A percentile compares a stretch with the other conserved stretches of the same genome.
phyloP scores from a whole-genome alignment of 2,329 filamentous ascomycete species.

The Trichophyton rubrum region DNA sequence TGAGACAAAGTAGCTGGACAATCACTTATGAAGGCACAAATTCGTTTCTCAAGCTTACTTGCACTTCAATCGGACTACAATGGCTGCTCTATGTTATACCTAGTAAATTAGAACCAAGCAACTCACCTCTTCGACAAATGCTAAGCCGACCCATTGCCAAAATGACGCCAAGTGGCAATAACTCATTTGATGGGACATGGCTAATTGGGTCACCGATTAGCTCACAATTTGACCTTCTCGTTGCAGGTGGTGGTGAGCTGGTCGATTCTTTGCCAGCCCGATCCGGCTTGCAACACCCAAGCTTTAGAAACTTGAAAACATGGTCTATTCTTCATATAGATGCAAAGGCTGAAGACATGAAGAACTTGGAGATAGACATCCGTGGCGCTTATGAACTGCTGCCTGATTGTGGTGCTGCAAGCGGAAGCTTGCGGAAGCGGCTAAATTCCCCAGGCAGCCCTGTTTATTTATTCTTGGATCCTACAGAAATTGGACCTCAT shows the following conservation, averaged over 20 bases:
- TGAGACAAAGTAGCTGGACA: slow-evolving; percentile 31
- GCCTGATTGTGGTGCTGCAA: slow-evolving; percentile 46
- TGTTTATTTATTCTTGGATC: slow-evolving; percentile 49
- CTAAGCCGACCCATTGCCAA: slow-evolving; percentile 37
- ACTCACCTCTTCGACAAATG: slow-evolving; percentile 31
- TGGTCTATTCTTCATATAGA: slow-evolving; percentile 34
- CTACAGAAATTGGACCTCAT: slow-evolving; percentile 36
- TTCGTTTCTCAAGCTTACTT: slow-evolving; percentile 30
- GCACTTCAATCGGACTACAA: slow-evolving; percentile 21
- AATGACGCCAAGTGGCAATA: slow-evolving; percentile 27
- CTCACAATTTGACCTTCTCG: slow-evolving; percentile 22
- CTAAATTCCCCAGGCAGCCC: slow-evolving; percentile 13
- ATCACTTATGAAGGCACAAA: slow-evolving; percentile 29
- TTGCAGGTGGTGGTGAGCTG: slow-evolving; percentile 25
- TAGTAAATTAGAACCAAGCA: slow-evolving; percentile 25
- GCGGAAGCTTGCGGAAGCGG: slow-evolving; percentile 42
- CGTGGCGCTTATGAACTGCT: slow-evolving; percentile 41
- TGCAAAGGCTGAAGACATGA: slow-evolving; percentile 19
- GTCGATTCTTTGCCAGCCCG: slow-evolving; percentile 29
- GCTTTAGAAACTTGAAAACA: slow-evolving; percentile 32
- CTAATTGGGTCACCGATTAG: slow-evolving; percentile 32
- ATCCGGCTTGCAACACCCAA: slow-evolving; percentile 29
- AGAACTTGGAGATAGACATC: slow-evolving; percentile 28
- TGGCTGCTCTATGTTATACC: slow-evolving; percentile 41
- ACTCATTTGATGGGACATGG: slow-evolving; percentile 33